Conservation (phyloP, 352 stramenopile genomes). For the Elongisporangium anandrum region DNA sequence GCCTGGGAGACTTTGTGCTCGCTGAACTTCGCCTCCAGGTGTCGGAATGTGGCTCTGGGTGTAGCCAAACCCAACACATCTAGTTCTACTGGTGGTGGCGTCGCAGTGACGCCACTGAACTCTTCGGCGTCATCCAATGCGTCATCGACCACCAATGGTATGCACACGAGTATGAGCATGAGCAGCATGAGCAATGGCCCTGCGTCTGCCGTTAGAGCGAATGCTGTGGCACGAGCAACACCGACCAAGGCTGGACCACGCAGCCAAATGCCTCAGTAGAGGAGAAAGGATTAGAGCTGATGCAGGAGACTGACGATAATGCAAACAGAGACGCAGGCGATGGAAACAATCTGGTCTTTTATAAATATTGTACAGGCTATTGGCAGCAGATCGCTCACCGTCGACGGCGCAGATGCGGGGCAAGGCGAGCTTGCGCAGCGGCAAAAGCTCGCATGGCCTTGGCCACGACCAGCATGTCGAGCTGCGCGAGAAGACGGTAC, state of each 20-base stretch:
- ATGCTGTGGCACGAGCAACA: slow-evolving; percentile 6
- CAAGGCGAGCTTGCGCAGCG: not conserved
- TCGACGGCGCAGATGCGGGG: not conserved
- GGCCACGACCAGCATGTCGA: not conserved
- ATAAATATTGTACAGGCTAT: not conserved
- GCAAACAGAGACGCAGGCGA: not conserved
- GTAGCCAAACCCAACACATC: slow-evolving; percentile 59
- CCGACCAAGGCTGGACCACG: slow-evolving; percentile 3
- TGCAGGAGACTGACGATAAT: not conserved
- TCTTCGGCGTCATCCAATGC: slow-evolving; percentile 1
- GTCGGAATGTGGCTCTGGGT: slow-evolving; percentile 84
- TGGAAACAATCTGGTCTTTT: not conserved
- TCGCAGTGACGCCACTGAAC: slow-evolving; percentile 1
- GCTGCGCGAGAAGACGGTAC: not conserved
- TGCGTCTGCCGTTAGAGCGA: slow-evolving; percentile 5
- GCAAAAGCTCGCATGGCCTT: not conserved
- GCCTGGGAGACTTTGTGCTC: slow-evolving; percentile 87
- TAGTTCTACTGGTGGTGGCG: slow-evolving; percentile 4
- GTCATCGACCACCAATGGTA: slow-evolving; percentile 13
- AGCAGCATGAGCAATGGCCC: slow-evolving; percentile 24
- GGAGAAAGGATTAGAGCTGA: too few relatives aligned
- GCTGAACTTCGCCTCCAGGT: slow-evolving; percentile 88
- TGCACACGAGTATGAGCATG: slow-evolving; percentile 29
- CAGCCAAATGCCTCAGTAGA: not conserved
- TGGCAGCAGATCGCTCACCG: not conserved